These are phyloP conservation scores for Schwanniomyces vanrijiae DNA, from an alignment of 805 yeast species.

Conservation along the genomic window DNA sequence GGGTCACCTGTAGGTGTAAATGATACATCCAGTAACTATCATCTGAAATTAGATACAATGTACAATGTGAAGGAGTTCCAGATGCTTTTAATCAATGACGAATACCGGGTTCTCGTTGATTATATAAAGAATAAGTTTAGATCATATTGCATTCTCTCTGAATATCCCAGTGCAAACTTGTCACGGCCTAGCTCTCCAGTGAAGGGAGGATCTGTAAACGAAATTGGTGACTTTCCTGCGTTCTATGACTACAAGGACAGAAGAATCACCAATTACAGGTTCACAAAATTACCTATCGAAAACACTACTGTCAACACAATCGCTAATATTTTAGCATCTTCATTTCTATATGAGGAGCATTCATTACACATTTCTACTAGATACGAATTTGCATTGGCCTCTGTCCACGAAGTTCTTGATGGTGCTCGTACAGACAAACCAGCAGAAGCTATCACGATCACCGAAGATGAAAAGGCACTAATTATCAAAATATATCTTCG, in stretches of 20 bases:
- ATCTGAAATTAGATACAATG: slow-evolving; percentile 49
- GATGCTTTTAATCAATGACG: slow-evolving; percentile 46
- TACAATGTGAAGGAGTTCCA: slow-evolving; percentile 52
- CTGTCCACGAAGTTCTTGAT: slow-evolving; percentile 13
- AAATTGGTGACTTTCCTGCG: slow-evolving; percentile 12
- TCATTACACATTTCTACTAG: slow-evolving; percentile 37
- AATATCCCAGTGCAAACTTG: slow-evolving; percentile 35
- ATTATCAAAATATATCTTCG: slow-evolving; percentile 51
- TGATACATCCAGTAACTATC: slow-evolving; percentile 4
- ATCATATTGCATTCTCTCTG: slow-evolving; percentile 55
- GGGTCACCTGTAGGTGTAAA: neutral
- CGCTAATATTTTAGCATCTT: slow-evolving; percentile 35
- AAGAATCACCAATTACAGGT: slow-evolving; percentile 17
- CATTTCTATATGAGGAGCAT: slow-evolving; percentile 62
- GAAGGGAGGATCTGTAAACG: slow-evolving; percentile 10
- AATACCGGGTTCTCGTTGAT: slow-evolving; percentile 65
- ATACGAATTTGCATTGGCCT: slow-evolving; percentile 37
- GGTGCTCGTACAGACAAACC: neutral
- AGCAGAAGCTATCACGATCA: slow-evolving; percentile 8
- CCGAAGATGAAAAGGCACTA: slow-evolving; percentile 34
- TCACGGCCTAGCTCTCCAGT: slow-evolving; percentile 20
- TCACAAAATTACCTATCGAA: slow-evolving; percentile 19
- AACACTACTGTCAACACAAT: slow-evolving; percentile 15
- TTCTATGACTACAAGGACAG: slow-evolving; percentile 25
- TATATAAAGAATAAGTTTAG: slow-evolving; percentile 68